phyloP scores from a whole-genome alignment of 306 rosid genomes.

The Lagenaria siceraria region DNA sequence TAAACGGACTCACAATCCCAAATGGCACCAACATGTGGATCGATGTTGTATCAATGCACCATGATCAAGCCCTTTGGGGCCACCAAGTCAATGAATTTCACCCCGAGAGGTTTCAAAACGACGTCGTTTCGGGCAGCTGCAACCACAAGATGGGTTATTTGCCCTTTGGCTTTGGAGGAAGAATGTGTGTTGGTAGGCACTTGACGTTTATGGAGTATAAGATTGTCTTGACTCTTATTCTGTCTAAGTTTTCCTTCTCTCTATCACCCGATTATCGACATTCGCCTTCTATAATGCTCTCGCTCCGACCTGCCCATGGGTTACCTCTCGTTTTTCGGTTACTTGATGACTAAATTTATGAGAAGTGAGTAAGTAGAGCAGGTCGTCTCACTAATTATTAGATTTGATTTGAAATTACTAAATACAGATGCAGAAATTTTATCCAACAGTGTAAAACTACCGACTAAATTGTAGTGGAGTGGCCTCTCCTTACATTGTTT shows the following conservation, averaged over 20 bases:
- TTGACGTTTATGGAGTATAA: conserved; percentile 44
- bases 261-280: conserved; percentile 33
- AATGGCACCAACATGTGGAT: conserved; percentile 69
- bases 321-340: conserved; percentile 7
- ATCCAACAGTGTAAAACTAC: too few species aligned
- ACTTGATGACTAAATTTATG: not conserved
- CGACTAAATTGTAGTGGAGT: too few species aligned
- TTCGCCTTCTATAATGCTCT: conserved; percentile 38
- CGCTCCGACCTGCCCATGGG: conserved; percentile 40
- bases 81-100: conserved; percentile 38
- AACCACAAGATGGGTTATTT: conserved; percentile 51
- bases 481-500: too few species aligned
- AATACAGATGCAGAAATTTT: too few species aligned
- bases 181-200: conserved; percentile 52
- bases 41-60: conserved; percentile 53
- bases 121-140: conserved; percentile 33
- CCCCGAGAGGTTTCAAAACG: conserved; percentile 45
- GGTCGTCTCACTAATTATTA: too few species aligned
- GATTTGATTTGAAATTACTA: too few species aligned
- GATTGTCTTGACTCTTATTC: conserved; percentile 34
- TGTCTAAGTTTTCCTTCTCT: conserved; percentile 42
- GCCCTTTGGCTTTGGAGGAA: conserved; percentile 65
- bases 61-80: conserved; percentile 39
- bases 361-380: not conserved
- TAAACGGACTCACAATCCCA: conserved; percentile 34